These are phyloP conservation scores for Annulohypoxylon nitens DNA, from an alignment of 495 filamentous ascomycete genomes.

Conservation along the genomic window DNA sequence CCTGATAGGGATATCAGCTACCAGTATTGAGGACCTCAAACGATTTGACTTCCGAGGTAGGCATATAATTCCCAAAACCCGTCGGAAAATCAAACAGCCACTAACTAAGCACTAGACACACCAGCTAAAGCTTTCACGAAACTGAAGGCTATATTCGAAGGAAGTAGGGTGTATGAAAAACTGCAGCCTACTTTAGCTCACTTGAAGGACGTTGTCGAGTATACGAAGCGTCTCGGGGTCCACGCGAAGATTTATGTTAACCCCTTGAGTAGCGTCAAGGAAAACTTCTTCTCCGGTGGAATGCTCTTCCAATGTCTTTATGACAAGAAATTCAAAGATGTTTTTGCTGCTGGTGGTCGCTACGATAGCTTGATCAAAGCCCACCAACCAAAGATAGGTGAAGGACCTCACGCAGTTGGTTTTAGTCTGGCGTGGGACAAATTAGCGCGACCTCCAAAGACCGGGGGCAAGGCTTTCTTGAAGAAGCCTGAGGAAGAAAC, in stretches of 20 bases:
- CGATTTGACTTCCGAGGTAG: slow-evolving; percentile 90
- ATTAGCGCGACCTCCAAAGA: slow-evolving; percentile 74
- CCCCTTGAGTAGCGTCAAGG: slow-evolving; percentile 89
- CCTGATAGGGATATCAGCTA: slow-evolving; percentile 83
- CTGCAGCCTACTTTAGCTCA: slow-evolving; percentile 81
- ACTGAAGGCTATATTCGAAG: slow-evolving; percentile 79
- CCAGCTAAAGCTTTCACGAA: slow-evolving; percentile 79
- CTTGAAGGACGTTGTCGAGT: slow-evolving; percentile 78
- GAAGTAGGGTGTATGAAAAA: slow-evolving; percentile 73
- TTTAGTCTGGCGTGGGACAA: slow-evolving; percentile 93
- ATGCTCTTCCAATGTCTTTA: slow-evolving; percentile 92
- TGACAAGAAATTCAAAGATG: slow-evolving; percentile 83
- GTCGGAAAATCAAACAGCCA: not conserved
- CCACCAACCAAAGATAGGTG: slow-evolving; percentile 70
- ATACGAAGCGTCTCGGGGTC: slow-evolving; percentile 79
- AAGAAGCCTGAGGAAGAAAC: slow-evolving; percentile 73
- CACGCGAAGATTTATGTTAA: slow-evolving; percentile 84
- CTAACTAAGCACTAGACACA: slow-evolving; percentile 64
- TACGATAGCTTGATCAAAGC: slow-evolving; percentile 89
- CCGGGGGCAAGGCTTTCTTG: slow-evolving; percentile 69
- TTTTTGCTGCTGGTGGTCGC: slow-evolving; percentile 93
- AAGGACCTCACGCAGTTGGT: slow-evolving; percentile 82
- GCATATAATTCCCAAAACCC: slow-evolving; percentile 31
- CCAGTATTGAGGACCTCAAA: slow-evolving; percentile 89
- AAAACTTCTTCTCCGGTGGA: slow-evolving; percentile 90